Conservation (phyloP, 108 stramenopile species). For the Hondaea fermentalgiana region DNA sequence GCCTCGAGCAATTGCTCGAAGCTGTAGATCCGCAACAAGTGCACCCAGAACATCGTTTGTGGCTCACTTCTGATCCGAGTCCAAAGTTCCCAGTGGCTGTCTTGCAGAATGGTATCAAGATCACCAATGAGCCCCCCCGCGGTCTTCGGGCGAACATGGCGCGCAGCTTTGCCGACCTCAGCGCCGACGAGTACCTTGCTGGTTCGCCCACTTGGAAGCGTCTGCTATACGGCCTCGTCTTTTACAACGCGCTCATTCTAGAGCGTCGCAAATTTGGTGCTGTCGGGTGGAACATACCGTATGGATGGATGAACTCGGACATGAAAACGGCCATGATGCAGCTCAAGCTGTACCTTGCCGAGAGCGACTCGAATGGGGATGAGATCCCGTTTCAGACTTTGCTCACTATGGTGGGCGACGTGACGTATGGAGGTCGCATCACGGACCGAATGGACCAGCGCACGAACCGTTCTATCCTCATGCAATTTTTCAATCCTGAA, state of each 20-base stretch:
- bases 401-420: conserved; percentile 43
- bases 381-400: conserved; percentile 46
- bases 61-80: conserved; percentile 53
- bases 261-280: conserved; percentile 54
- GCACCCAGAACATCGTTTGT: conserved; percentile 38
- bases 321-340: conserved; percentile 51
- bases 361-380: conserved; percentile 23
- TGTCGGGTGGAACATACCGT: conserved; percentile 54
- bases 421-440: conserved; percentile 49
- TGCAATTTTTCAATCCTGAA: conserved; percentile 34
- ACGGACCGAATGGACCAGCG: conserved; percentile 52
- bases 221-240: conserved; percentile 44
- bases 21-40: conserved; percentile 21
- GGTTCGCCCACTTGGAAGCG: conserved; percentile 35
- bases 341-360: conserved; percentile 51
- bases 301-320: conserved; percentile 57
- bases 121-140: conserved; percentile 55
- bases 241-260: conserved; percentile 52
- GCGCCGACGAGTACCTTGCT: conserved; percentile 40
- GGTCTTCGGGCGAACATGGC: conserved; percentile 48
- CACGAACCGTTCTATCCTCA: conserved; percentile 43
- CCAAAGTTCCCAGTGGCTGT: conserved; percentile 48
- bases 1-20: conserved; percentile 45
- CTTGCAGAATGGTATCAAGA: conserved; percentile 52
- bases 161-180: conserved; percentile 44